These are phyloP conservation scores for Elaeis guineensis DNA, from an alignment of 176 grass and related monocot genomes.

Conservation along the genomic window DNA sequence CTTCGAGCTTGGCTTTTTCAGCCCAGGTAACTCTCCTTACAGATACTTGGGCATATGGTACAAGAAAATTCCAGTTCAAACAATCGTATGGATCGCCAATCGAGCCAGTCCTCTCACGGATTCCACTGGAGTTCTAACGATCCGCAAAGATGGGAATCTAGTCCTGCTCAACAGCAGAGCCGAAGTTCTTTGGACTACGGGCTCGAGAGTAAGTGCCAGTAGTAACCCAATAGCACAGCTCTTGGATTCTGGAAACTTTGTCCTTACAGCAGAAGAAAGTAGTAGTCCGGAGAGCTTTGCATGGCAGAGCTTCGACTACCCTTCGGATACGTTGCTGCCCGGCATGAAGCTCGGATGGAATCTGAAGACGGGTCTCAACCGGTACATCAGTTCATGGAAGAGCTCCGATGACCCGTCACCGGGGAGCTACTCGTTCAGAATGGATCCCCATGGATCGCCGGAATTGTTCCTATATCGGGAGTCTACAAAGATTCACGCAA, in stretches of 20 bases:
- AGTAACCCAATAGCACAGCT: no score
- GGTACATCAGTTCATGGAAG: constrained; percentile 36
- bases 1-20: constrained; percentile 64
- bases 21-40: constrained; percentile 23
- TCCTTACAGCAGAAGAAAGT: no score
- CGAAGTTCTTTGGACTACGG: no score
- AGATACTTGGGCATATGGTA: constrained; percentile 45
- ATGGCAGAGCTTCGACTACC: constrained; percentile 56
- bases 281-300: no score
- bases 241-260: no score
- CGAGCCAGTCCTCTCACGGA: constrained; percentile 22
- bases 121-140: constrained; percentile 18
- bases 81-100: constrained; percentile 41
- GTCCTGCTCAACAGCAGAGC: no score
- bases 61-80: constrained; percentile 32
- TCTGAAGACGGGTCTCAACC: constrained; percentile 33
- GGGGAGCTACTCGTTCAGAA: constrained; percentile 18
- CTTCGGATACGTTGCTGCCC: constrained; percentile 35
- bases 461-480: constrained; percentile 21
- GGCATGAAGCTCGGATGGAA: constrained; percentile 43
- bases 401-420: constrained; percentile 23
- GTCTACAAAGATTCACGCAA: constrained; percentile 25
- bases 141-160: constrained; percentile 32
- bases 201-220: no score
- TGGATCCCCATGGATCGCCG: constrained; percentile 30